phyloP scores from a whole-genome alignment of 257 asterid species.

The Ilex aquifolium region DNA sequence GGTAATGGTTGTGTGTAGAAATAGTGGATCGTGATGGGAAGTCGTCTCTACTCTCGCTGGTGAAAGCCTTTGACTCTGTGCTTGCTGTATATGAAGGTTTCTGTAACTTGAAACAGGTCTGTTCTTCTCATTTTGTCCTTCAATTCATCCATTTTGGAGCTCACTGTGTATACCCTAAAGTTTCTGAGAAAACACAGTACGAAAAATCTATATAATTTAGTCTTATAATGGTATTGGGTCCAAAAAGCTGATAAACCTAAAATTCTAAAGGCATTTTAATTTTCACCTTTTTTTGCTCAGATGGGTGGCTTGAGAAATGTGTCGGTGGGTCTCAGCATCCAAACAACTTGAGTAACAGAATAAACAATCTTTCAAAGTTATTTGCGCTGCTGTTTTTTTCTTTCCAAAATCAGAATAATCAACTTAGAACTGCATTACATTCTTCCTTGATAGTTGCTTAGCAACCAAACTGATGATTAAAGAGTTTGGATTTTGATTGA shows the following conservation, averaged over 20 bases:
- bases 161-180: not conserved
- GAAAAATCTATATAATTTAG: no score
- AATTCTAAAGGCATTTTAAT: no score
- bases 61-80: constrained; percentile 82
- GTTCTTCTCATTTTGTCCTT: not conserved
- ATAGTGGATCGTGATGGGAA: constrained; percentile 90
- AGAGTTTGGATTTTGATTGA: constrained; percentile 6
- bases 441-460: no score
- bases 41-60: constrained; percentile 73
- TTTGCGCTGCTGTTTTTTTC: not conserved
- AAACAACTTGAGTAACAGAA: no score
- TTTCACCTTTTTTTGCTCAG: no score
- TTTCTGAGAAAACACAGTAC: not conserved
- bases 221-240: no score
- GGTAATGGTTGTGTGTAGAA: constrained; percentile 45
- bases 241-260: no score
- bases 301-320: no score
- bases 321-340: no score
- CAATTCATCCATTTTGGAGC: not conserved
- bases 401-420: not conserved
- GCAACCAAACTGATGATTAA: not conserved
- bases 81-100: constrained; percentile 93
- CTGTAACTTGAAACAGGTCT: constrained; percentile 91
- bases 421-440: no score
- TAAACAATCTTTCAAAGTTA: no score